Evolutionary conservation across 306 rosid species (phyloP), one percentile per base, ranked within the genome.

Genomic region (Ormosia emarginata): DNA sequence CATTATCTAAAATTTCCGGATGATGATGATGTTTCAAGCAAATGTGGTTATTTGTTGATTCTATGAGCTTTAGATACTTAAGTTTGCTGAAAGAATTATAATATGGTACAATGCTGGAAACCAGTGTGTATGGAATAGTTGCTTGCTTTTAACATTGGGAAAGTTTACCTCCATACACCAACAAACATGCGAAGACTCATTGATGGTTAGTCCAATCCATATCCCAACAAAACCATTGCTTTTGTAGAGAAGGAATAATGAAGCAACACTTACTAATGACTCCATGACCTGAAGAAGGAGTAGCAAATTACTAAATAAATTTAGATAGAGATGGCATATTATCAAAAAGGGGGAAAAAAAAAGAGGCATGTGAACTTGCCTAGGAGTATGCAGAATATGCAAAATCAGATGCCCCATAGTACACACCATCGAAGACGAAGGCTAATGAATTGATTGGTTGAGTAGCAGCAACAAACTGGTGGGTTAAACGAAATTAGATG

Each of bases 361-460:
- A 2, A 61, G 62, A 33, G 5, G 58, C 2, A 53, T 10, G 66
- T 6, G 72, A 84, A 88, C 77, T 88, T 89, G 29, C 99, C 96
- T 93, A 75, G 66, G 99, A 96, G 79, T 85, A 90, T 3, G 99
- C 99, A 24, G 94, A 85, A 49, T 96, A 96, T 62, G 93, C 97
- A 83, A 93, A 96, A 82, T 96, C 99, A 39, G 99, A 92, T 3
- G 99, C 98, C 11, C 99, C 98, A 75, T 86, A 92, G 87, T 93
- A 92, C 49, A 93, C 93, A 29, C 98, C 99, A 63, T 96, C 99
- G 70, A 96, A 96, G 33, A 92, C 97, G 53, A 96, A 96, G 30
- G 98, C 93, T 55, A 96, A 86, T 15, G 99, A 81, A 66, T 96
- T 96, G 68, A 96, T 81, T 15, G 99, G 99, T 85, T 96, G 99